These are phyloP conservation scores for Phytophthora pisi DNA, from an alignment of 352 stramenopile species.

Conservation along the genomic window DNA sequence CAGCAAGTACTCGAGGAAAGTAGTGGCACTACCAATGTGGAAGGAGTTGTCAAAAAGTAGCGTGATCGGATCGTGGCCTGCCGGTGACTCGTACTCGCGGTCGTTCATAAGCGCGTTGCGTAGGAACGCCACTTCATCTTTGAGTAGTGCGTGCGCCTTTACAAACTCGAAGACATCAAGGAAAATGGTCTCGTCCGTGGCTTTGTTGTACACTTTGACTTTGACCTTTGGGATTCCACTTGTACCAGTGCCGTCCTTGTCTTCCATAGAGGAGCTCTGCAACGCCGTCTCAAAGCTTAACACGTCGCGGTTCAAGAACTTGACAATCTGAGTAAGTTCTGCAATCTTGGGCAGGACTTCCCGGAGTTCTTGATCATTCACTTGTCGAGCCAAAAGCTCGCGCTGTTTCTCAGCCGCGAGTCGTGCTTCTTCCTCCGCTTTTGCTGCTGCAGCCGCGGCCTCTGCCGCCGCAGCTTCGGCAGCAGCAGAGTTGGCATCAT, in stretches of 20 bases:
- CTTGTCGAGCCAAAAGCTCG: constrained; percentile 70
- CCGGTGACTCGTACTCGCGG: constrained; percentile 86
- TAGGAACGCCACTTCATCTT: constrained; percentile 90
- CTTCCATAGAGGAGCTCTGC: constrained; percentile 65
- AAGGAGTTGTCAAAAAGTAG: constrained; percentile 94
- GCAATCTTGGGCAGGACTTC: constrained; percentile 93
- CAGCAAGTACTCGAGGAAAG: constrained; percentile 93
- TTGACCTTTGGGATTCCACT: constrained; percentile 85
- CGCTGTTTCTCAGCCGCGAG: constrained; percentile 56
- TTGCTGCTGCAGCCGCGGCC: constrained; percentile 40
- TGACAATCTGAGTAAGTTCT: constrained; percentile 92
- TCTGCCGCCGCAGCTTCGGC: constrained; percentile 39
- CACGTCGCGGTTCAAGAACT: constrained; percentile 89
- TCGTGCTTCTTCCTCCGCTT: constrained; percentile 41
- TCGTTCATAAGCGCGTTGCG: constrained; percentile 91
- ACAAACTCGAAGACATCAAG: constrained; percentile 95
- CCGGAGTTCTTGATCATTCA: constrained; percentile 92
- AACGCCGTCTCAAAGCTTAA: constrained; percentile 93
- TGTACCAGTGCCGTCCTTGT: constrained; percentile 40
- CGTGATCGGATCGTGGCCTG: constrained; percentile 90
- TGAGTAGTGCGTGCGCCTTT: constrained; percentile 84
- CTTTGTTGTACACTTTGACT: constrained; percentile 90
- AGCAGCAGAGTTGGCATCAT: constrained; percentile 18
- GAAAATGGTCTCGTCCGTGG: constrained; percentile 91
- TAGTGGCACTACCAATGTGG: constrained; percentile 89